Evolutionary conservation across 164 flowering plant genomes (phyloP).

Genomic region (Litsea cubeba): DNA sequence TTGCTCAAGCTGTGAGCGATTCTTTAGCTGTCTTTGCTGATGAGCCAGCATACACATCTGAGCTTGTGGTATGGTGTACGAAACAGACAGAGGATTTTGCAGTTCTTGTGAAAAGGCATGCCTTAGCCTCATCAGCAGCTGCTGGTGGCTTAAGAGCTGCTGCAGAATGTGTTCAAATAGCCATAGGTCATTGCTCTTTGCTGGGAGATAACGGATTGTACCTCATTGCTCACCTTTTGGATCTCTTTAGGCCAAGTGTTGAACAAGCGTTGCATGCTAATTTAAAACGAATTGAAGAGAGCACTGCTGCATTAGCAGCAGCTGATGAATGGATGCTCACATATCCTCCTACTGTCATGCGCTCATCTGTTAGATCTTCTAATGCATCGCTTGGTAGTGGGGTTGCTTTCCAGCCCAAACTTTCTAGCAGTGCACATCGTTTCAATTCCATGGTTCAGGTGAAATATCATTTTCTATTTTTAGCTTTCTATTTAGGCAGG

Average conservation of each 20-base stretch:
- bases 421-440: conserved; percentile 85
- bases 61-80: conserved; percentile 93
- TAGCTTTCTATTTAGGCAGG: too few species aligned
- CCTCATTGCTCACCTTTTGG: conserved; percentile 79
- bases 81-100: conserved; percentile 81
- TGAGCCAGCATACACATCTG: conserved; percentile 77
- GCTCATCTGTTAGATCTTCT: conserved; percentile 48
- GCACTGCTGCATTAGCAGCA: conserved; percentile 91
- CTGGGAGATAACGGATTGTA: conserved; percentile 86
- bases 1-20: conserved; percentile 93
- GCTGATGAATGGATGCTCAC: conserved; percentile 96
- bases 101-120: conserved; percentile 75
- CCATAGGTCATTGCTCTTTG: conserved; percentile 86
- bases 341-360: conserved; percentile 51
- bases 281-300: conserved; percentile 82
- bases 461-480: conserved; percentile 3
- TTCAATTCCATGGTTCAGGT: conserved; percentile 98
- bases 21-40: conserved; percentile 72
- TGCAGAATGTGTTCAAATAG: conserved; percentile 92
- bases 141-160: conserved; percentile 94
- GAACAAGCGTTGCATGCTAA: conserved; percentile 92
- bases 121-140: conserved; percentile 82
- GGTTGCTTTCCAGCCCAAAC: conserved; percentile 56
- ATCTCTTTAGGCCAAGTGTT: conserved; percentile 83
- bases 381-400: conserved; percentile 35